Evolutionary conservation across 306 rosid genomes (phyloP).

Genomic region (Macrotyloma uniflorum): DNA sequence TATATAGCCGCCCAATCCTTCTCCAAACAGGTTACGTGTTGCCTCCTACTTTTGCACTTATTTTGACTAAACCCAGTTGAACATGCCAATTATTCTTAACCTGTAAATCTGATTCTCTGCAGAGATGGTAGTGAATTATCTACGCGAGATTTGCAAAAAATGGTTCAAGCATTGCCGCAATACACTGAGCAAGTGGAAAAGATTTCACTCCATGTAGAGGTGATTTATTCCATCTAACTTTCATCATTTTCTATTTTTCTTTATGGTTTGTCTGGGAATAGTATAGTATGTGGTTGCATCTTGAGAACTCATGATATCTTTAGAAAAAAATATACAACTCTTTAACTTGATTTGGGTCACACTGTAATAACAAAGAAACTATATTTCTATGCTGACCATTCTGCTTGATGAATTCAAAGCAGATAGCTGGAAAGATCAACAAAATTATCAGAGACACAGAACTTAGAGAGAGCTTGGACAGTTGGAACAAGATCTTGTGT

Average conservation of each 20-base stretch:
- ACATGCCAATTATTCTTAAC: slow-evolving; percentile 6
- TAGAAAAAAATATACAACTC: slow-evolving; percentile 11
- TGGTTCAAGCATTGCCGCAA: slow-evolving; percentile 98
- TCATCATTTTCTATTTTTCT: not conserved
- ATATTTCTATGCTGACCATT: slow-evolving; percentile 33
- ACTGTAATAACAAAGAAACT: not conserved
- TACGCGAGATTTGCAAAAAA: slow-evolving; percentile 91
- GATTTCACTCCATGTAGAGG: slow-evolving; percentile 96
- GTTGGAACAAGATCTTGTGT: slow-evolving; percentile 96
- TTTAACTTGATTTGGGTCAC: slow-evolving; percentile 22
- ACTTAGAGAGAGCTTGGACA: slow-evolving; percentile 90
- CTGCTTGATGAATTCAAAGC: slow-evolving; percentile 35
- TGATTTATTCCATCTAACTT: slow-evolving; percentile 41
- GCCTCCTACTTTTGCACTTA: not conserved
- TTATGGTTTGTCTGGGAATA: not conserved
- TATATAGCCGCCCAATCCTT: not conserved
- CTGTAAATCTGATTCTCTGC: slow-evolving; percentile 41
- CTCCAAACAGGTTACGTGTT: not conserved
- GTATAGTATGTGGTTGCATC: slow-evolving; percentile 15
- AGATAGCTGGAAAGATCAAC: slow-evolving; percentile 94
- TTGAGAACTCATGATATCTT: not conserved
- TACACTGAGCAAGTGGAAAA: slow-evolving; percentile 93
- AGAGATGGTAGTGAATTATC: slow-evolving; percentile 88
- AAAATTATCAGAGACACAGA: slow-evolving; percentile 67
- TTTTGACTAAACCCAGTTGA: slow-evolving; percentile 1